A percentile compares a stretch with the other conserved stretches of the same genome.
These are phyloP conservation scores for Sporothrix protearum DNA, from an alignment of 2,329 filamentous ascomycete species.

Conservation along the genomic window DNA sequence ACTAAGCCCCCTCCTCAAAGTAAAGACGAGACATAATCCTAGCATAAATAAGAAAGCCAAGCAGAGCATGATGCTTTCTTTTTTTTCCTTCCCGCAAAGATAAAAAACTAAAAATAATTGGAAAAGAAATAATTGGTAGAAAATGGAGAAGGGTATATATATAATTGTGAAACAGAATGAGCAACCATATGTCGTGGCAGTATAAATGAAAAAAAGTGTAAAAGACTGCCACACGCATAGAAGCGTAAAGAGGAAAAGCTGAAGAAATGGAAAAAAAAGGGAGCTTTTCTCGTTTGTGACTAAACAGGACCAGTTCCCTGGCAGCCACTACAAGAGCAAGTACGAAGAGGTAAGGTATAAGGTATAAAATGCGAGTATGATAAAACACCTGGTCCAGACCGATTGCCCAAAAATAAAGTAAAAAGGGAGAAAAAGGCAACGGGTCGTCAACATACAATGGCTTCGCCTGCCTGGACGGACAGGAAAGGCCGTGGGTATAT, in stretches of 20 bases:
- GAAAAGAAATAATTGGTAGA: slow-evolving; percentile 12
- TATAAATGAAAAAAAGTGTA: background rate
- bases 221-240: background rate
- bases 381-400: slow-evolving; percentile 19
- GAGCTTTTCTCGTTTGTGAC: too few relatives aligned
- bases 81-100: slow-evolving; percentile 15
- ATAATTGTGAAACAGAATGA: slow-evolving; percentile 1
- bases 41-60: slow-evolving; percentile 10
- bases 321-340: background rate
- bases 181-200: slow-evolving; percentile 1
- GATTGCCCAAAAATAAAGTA: background rate
- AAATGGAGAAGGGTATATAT: slow-evolving; percentile 21
- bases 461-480: background rate
- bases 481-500: slow-evolving; percentile 9
- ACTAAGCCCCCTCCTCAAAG: background rate
- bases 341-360: slow-evolving; percentile 5
- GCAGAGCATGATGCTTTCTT: background rate
- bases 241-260: background rate
- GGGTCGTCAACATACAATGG: background rate
- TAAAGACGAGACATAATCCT: background rate
- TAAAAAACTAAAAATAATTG: slow-evolving; percentile 11
- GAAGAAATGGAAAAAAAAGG: background rate
- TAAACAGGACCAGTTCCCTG: background rate
- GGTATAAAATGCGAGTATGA: slow-evolving; percentile 14
- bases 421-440: slow-evolving; percentile 12